A percentile compares a stretch with the other conserved stretches of the same genome.
phyloP scores from a whole-genome alignment of 176 grass and related monocot genomes.

The Alopecurus myosuroides region DNA sequence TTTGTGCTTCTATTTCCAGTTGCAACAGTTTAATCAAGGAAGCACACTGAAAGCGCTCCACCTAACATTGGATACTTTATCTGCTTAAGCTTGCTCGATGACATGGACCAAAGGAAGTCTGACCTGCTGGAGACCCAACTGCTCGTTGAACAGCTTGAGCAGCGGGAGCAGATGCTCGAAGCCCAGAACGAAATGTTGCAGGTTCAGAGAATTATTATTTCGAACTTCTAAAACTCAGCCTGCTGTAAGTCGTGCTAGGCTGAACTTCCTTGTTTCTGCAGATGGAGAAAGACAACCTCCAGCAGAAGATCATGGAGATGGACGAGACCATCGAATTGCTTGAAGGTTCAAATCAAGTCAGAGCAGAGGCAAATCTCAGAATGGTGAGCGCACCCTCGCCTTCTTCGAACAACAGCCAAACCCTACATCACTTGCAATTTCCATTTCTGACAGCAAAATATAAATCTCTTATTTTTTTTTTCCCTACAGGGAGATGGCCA shows the following conservation, averaged over 20 bases:
- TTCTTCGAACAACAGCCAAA: not conserved
- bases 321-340: conserved; percentile 49
- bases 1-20: not conserved
- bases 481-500: conserved; percentile 36
- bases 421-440: not conserved
- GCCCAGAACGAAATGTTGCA: conserved; percentile 70
- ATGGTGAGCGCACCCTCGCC: conserved; percentile 1
- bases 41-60: not conserved
- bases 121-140: conserved; percentile 53
- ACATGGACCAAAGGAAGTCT: conserved; percentile 55
- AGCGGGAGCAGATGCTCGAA: conserved; percentile 63
- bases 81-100: conserved; percentile 62
- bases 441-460: not conserved
- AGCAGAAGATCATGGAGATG: conserved; percentile 59
- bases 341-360: conserved; percentile 18
- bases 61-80: not conserved
- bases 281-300: conserved; percentile 73
- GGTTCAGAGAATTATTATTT: conserved; percentile 34
- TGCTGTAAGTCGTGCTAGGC: too few species aligned
- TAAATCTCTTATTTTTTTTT: not conserved
- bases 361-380: not conserved
- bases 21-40: too few species aligned
- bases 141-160: conserved; percentile 63
- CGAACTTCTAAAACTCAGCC: too few species aligned
- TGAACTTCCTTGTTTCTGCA: conserved; percentile 21